A percentile compares a stretch with the other conserved stretches of the same genome.
These are phyloP conservation scores for Globisporangium solare DNA, from an alignment of 352 stramenopile species.

Conservation along the genomic window DNA sequence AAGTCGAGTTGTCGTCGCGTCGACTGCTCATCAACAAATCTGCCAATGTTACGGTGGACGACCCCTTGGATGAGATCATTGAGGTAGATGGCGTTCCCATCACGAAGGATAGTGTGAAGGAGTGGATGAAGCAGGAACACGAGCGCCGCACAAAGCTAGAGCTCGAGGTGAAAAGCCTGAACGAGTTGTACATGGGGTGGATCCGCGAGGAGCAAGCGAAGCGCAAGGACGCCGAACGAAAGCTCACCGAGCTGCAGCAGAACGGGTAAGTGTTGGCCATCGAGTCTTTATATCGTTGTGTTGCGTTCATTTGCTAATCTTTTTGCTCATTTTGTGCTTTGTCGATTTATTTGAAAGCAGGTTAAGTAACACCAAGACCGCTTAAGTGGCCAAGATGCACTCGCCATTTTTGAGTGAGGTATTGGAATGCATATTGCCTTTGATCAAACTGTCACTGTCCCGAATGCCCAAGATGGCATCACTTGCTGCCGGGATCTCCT, in stretches of 20 bases:
- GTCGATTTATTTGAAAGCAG: too few species aligned
- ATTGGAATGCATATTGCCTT: too few species aligned
- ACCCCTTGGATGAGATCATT: conserved; percentile 7
- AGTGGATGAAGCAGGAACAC: conserved; percentile 69
- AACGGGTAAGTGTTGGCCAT: conserved; percentile 7
- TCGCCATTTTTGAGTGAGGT: too few species aligned
- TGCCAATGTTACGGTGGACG: conserved; percentile 1
- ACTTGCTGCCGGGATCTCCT: too few species aligned
- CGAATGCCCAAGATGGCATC: too few species aligned
- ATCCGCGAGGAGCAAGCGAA: conserved; percentile 79
- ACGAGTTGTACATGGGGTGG: conserved; percentile 82
- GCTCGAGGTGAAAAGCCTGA: conserved; percentile 74
- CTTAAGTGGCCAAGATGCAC: too few species aligned
- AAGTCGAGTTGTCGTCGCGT: conserved; percentile 63
- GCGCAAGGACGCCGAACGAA: conserved; percentile 58
- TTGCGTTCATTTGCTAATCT: conserved; percentile 1
- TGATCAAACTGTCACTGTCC: too few species aligned
- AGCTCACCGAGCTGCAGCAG: conserved; percentile 44
- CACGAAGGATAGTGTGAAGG: conserved; percentile 50
- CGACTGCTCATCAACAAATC: conserved; percentile 24
- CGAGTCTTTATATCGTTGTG: background rate
- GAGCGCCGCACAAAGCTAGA: conserved; percentile 69
- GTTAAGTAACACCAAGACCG: too few species aligned
- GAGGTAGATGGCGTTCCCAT: conserved; percentile 22
- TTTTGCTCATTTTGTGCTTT: too few species aligned